phyloP scores from a whole-genome alignment of 257 asterid species.

The Ophiorrhiza pumila region DNA sequence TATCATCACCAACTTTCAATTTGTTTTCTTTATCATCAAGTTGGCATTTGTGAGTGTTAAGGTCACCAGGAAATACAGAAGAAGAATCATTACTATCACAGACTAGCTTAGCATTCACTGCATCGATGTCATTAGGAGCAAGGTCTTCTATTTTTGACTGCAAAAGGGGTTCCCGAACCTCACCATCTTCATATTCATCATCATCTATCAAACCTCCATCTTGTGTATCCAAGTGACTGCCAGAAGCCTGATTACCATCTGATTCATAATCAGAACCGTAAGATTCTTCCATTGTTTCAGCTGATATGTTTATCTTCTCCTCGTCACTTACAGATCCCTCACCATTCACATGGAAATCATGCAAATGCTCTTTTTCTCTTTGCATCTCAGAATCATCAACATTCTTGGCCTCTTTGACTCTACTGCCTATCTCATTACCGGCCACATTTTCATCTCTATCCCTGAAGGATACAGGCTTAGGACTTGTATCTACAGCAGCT shows the following conservation, averaged over 20 bases:
- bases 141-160: conserved; percentile 34
- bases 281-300: conserved; percentile 44
- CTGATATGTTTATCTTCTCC: conserved; percentile 39
- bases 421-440: conserved; percentile 17
- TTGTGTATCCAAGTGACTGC: conserved; percentile 18
- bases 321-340: conserved; percentile 47
- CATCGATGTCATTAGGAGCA: conserved; percentile 25
- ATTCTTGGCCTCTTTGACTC: conserved; percentile 22
- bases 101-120: conserved; percentile 19
- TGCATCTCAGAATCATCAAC: conserved; percentile 29
- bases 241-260: conserved; percentile 39
- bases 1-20: conserved; percentile 27
- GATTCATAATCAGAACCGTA: conserved; percentile 59
- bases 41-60: conserved; percentile 19
- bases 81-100: conserved; percentile 26
- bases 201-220: conserved; percentile 44
- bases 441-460: conserved; percentile 28
- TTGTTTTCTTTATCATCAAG: conserved; percentile 27
- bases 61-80: conserved; percentile 28
- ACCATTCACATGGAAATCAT: conserved; percentile 25
- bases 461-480: conserved; percentile 26
- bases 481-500: conserved; percentile 22
- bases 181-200: conserved; percentile 89
- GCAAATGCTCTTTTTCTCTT: conserved; percentile 28
- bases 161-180: conserved; percentile 55